Percentiles rank a stretch among this genome's conserved stretches.
phyloP scores from a whole-genome alignment of 805 yeast genomes.

The Yueomyces sinensis region DNA sequence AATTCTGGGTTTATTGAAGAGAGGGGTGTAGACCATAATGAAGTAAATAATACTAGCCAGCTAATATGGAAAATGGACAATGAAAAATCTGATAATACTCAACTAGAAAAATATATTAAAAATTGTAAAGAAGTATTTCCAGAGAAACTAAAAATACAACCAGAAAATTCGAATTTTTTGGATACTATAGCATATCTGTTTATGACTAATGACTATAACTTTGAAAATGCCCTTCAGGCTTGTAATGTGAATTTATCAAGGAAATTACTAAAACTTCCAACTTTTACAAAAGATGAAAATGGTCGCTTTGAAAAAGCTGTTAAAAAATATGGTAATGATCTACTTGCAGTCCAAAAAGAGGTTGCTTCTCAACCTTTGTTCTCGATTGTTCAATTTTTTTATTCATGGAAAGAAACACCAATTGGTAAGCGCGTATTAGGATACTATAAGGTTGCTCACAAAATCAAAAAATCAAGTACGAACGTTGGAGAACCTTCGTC shows the following conservation, averaged over 20 bases:
- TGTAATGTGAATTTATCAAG: slow-evolving; percentile 39
- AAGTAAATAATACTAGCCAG: slow-evolving; percentile 35
- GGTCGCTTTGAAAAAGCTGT: slow-evolving; percentile 65
- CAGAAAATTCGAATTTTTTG: slow-evolving; percentile 67
- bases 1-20: slow-evolving; percentile 25
- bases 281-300: slow-evolving; percentile 51
- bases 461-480: slow-evolving; percentile 32
- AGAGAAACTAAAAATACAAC: slow-evolving; percentile 34
- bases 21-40: slow-evolving; percentile 50
- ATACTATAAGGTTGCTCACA: slow-evolving; percentile 55
- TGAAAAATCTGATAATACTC: slow-evolving; percentile 12
- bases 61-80: slow-evolving; percentile 49
- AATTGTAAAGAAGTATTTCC: slow-evolving; percentile 45
- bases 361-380: slow-evolving; percentile 65
- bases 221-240: slow-evolving; percentile 32
- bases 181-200: slow-evolving; percentile 55
- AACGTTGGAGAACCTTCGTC: not conserved
- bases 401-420: slow-evolving; percentile 81
- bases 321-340: slow-evolving; percentile 57
- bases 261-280: slow-evolving; percentile 60
- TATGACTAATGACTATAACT: slow-evolving; percentile 38
- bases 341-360: slow-evolving; percentile 55
- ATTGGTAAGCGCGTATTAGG: slow-evolving; percentile 75
- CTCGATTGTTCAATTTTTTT: slow-evolving; percentile 76
- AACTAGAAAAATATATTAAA: slow-evolving; percentile 41